phyloP scores from a whole-genome alignment of 495 filamentous ascomycete genomes.

The Lophium mytilinum region DNA sequence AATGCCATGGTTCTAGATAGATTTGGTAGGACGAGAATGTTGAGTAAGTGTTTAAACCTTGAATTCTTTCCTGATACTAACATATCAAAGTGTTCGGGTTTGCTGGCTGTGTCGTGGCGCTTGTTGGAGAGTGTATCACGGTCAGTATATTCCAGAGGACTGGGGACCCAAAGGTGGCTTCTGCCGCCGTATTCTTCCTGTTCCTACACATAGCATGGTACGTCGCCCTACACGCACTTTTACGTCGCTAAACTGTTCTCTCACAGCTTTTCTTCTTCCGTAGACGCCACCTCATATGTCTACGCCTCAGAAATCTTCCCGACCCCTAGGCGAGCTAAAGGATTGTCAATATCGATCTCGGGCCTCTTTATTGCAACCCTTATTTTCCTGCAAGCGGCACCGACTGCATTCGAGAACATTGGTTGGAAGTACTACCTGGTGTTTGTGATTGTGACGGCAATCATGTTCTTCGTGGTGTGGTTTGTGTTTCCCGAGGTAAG shows the following conservation, averaged over 20 bases:
- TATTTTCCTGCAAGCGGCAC: conserved; percentile 10
- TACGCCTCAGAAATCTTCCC: conserved; percentile 11
- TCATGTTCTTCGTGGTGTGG: too few species aligned
- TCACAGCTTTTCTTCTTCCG: background rate
- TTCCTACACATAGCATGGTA: conserved; percentile 12
- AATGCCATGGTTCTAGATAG: too few species aligned
- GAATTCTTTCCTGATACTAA: too few species aligned
- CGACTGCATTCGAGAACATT: conserved; percentile 12
- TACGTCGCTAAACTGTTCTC: too few species aligned
- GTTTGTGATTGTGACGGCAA: background rate
- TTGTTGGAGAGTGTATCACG: too few species aligned
- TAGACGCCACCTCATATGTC: conserved; percentile 1
- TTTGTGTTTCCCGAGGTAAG: too few species aligned
- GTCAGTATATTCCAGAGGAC: too few species aligned
- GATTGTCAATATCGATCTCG: conserved; percentile 14
- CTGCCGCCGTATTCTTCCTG: conserved; percentile 11
- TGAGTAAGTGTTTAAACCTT: too few species aligned
- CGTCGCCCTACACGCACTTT: background rate
- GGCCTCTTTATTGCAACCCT: conserved; percentile 13
- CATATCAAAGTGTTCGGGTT: background rate
- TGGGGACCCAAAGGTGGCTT: background rate
- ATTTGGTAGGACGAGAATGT: too few species aligned
- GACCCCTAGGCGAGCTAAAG: conserved; percentile 1
- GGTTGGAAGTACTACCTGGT: conserved; percentile 17
- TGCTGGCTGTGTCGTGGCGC: background rate